These are phyloP conservation scores for Thalia dealbata DNA, from an alignment of 176 grass and related monocot species.

Conservation along the genomic window DNA sequence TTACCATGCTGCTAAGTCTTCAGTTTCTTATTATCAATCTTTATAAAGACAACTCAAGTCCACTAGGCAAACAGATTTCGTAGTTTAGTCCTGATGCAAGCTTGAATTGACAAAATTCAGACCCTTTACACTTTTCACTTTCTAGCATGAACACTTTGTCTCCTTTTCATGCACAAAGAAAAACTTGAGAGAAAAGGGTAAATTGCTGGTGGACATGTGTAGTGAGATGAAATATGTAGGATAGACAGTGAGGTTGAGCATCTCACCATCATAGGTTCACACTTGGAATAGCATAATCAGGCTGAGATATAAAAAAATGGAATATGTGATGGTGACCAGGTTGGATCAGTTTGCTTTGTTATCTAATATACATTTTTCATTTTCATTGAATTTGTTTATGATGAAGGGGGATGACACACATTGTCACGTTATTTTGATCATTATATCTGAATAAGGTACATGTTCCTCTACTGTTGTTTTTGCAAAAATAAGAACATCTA, in stretches of 20 bases:
- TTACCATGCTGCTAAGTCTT: too few relatives aligned
- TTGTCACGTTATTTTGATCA: not conserved
- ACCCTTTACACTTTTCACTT: not conserved
- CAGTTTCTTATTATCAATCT: too few relatives aligned
- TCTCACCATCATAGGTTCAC: not conserved
- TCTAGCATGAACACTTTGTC: not conserved
- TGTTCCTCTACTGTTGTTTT: not conserved
- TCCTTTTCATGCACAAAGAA: not conserved
- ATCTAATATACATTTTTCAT: not conserved
- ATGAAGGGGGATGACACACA: not conserved
- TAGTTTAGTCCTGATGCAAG: too few relatives aligned
- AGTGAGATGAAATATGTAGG: not conserved
- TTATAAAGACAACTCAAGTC: too few relatives aligned
- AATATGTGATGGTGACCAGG: not conserved
- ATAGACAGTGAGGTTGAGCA: not conserved
- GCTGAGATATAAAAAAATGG: not conserved
- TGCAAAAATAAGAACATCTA: not conserved
- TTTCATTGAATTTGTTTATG: not conserved
- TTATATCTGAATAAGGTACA: too few relatives aligned
- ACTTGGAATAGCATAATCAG: not conserved
- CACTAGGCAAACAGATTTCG: too few relatives aligned
- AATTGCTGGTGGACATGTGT: not conserved
- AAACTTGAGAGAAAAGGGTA: not conserved
- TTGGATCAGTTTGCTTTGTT: not conserved
- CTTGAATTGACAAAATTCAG: too few relatives aligned